Evolutionary conservation across 768 basidiomycete genomes (phyloP).

Genomic region (Agaricus blazei): DNA sequence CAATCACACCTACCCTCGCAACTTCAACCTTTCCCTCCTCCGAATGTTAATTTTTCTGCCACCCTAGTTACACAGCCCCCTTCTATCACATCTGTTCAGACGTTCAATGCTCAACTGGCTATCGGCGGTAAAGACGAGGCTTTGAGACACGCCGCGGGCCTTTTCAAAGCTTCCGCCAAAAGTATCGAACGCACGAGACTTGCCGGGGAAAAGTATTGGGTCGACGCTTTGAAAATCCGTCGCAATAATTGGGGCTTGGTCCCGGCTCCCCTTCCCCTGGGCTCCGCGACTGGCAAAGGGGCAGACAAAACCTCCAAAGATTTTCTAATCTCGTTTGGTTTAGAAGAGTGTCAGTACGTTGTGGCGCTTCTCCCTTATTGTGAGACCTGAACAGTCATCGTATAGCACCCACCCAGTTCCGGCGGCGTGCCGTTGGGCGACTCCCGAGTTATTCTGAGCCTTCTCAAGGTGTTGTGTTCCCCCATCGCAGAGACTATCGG

Average conservation of each 20-base stretch:
- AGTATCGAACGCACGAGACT: conserved; percentile 60
- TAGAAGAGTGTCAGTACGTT: conserved; percentile 68
- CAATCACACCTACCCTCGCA: conserved; percentile 13
- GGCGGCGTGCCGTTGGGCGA: conserved; percentile 66
- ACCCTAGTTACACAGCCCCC: conserved; percentile 63
- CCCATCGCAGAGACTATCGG: conserved; percentile 58
- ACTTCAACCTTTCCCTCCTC: conserved; percentile 8
- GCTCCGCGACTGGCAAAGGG: conserved; percentile 67
- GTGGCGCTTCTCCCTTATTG: background rate
- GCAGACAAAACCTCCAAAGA: conserved; percentile 79
- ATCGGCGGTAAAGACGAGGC: conserved; percentile 81
- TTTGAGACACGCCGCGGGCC: conserved; percentile 62
- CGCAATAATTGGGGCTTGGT: conserved; percentile 76
- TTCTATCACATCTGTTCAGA: conserved; percentile 60
- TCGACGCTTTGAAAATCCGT: conserved; percentile 73
- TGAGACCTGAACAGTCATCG: background rate
- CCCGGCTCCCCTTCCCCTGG: conserved; percentile 71
- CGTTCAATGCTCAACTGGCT: conserved; percentile 66
- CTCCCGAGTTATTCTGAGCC: conserved; percentile 47
- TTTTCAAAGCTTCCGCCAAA: conserved; percentile 67
- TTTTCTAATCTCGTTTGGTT: conserved; percentile 72
- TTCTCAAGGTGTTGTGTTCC: conserved; percentile 47
- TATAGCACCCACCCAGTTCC: conserved; percentile 58
- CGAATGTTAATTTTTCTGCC: conserved; percentile 39
- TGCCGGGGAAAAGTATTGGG: conserved; percentile 73